These are phyloP conservation scores for Diutina scorzettiae DNA, from an alignment of 1,139 yeast species.

Conservation along the genomic window DNA sequence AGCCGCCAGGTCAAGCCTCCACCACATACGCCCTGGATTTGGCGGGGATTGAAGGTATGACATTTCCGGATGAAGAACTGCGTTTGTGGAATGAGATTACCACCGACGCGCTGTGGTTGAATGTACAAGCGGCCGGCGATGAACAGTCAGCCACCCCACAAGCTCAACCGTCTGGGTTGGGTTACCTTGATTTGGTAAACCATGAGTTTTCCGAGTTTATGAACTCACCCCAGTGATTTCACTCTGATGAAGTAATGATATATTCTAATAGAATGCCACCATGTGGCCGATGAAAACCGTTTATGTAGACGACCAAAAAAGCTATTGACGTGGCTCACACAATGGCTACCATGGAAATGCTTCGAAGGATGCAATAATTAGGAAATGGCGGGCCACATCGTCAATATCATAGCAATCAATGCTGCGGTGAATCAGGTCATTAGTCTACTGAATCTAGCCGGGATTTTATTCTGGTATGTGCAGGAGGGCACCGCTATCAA, in stretches of 20 bases:
- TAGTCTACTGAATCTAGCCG: no score
- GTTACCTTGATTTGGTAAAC: conserved; percentile 27
- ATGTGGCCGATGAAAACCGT: no score
- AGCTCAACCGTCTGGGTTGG: conserved; percentile 3
- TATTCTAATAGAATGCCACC: conserved; percentile 6
- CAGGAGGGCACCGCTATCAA: no score
- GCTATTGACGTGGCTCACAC: no score
- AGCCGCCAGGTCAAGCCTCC: no score
- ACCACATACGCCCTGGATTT: conserved; percentile 14
- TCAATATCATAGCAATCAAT: no score
- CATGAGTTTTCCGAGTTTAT: conserved; percentile 24
- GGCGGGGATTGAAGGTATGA: conserved; percentile 34
- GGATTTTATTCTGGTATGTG: no score
- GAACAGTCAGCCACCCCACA: background rate
- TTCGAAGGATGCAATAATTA: no score
- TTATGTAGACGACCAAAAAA: no score
- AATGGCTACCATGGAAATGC: no score
- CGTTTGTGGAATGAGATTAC: conserved; percentile 68
- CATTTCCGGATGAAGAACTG: conserved; percentile 39
- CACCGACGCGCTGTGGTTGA: conserved; percentile 62
- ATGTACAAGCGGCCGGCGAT: conserved; percentile 8
- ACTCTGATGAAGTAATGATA: conserved; percentile 10
- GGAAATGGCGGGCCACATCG: no score
- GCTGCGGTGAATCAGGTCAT: no score
- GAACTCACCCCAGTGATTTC: conserved; percentile 1